A percentile compares a stretch with the other conserved stretches of the same genome.
Evolutionary conservation across 1,284 basidiomycete species (phyloP).

Genomic region (Malassezia restricta): DNA sequence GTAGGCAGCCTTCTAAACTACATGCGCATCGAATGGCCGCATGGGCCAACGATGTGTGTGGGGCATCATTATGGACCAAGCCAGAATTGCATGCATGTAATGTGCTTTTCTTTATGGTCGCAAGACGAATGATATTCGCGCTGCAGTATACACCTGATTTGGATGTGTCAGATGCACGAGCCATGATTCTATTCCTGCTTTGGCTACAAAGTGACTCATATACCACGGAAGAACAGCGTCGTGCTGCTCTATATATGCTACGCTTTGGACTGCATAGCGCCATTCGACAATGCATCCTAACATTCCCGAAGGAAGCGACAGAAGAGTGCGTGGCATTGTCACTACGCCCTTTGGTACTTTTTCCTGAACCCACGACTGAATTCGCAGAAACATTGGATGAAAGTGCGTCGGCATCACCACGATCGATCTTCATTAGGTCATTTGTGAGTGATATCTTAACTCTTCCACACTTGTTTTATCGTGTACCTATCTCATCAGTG

Average conservation of each 20-base stretch:
- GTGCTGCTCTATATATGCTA: background rate
- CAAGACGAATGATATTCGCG: background rate
- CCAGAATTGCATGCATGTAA: background rate
- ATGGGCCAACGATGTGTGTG: background rate
- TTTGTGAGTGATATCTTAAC: background rate
- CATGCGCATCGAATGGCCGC: background rate
- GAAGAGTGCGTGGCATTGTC: constrained; percentile 15
- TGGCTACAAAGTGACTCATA: background rate
- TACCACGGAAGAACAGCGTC: too few relatives aligned
- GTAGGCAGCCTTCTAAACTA: background rate
- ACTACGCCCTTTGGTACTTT: constrained; percentile 17
- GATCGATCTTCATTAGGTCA: background rate
- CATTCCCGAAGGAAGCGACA: constrained; percentile 18
- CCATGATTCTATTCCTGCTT: background rate
- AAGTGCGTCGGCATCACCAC: background rate
- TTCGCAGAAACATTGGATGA: constrained; percentile 9
- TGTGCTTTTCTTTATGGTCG: background rate
- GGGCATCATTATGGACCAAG: background rate
- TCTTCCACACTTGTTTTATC: background rate
- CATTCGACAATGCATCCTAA: constrained; percentile 17
- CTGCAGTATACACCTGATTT: background rate
- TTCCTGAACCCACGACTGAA: constrained; percentile 7
- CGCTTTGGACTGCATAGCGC: constrained; percentile 17
- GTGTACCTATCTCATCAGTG: constrained; percentile 19
- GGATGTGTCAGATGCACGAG: background rate